Base-by-base conservation (phyloP, 1,284 basidiomycete species). In the Cutaneotrichosporon cutaneum region DNA sequence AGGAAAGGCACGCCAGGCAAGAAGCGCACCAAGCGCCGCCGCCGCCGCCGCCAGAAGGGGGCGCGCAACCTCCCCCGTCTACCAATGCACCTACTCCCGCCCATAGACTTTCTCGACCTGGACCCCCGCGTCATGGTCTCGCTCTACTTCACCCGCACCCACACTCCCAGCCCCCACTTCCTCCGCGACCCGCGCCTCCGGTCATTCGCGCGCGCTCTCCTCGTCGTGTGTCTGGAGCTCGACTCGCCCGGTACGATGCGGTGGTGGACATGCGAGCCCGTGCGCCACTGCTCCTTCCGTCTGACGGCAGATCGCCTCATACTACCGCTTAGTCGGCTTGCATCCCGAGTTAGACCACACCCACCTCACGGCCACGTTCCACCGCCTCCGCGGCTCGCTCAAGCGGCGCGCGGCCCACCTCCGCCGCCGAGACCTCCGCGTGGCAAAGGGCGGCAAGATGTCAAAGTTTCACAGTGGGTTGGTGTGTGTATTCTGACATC, bases 141-240 rank as follows among this genome's bases (percentile, higher is more conserved):
- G 14, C 22, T 11, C 10, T 48, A 48, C 26, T 48, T 3, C 22
- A 24, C 47, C 9, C 13, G 6, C 22, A 5, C 47, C 9, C 14
- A 48, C 47, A 16, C 47, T 7, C 47, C 14, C 24, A 18, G 14
- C 16, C 47, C 26, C 47, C 47, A 27, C 24, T 44, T 44, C 24
- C 22, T 11, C 32, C 13, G n/a, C 21, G 54, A 55, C 26, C 36
- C 54, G 4, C 54, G 54, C 24, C 26, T 55, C 2, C 35, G 54
- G 13, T 21, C 33, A 4, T 55, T 27, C 36, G 24, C 54, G 16
- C 36, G 54, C 22, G 54, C 54, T 4, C 39, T 55, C 22, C 22
- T 36, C n/a, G 54, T 55, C 7, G 16, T 55, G 24, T 55, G 32
- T 10, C 33, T 55, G n/a, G 54, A 33, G 14, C 36, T 55, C 11